phyloP scores from a whole-genome alignment of 257 asterid species.

The Prunella vulgaris region DNA sequence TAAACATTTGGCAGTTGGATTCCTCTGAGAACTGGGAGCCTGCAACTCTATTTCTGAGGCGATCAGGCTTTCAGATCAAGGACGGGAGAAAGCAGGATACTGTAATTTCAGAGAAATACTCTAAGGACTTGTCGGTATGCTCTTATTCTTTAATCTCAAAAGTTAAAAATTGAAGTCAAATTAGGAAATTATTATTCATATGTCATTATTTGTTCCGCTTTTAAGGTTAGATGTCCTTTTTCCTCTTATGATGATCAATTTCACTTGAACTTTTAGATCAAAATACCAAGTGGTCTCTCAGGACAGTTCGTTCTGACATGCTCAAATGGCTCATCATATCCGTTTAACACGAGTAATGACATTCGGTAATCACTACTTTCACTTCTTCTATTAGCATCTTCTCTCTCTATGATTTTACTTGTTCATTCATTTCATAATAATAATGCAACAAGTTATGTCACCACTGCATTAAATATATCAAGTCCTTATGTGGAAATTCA shows the following conservation, averaged over 20 bases:
- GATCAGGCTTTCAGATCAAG: conserved; percentile 75
- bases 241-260: conserved; percentile 9
- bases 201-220: neutral
- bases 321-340: conserved; percentile 76
- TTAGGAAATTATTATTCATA: neutral
- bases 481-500: neutral
- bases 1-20: conserved; percentile 48
- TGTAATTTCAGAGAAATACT: conserved; percentile 58
- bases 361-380: conserved; percentile 46
- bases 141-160: conserved; percentile 22
- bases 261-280: conserved; percentile 53
- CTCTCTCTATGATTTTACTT: neutral
- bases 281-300: conserved; percentile 82
- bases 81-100: conserved; percentile 59
- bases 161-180: neutral
- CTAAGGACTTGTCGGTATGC: conserved; percentile 80
- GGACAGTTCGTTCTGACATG: conserved; percentile 78
- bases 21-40: conserved; percentile 89
- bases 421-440: neutral
- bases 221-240: neutral
- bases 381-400: conserved; percentile 9
- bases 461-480: neutral
- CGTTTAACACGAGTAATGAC: conserved; percentile 76
- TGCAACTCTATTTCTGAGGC: conserved; percentile 53
- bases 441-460: neutral